These are phyloP conservation scores for Phalaenopsis equestris DNA, from an alignment of 106 monocot species.

Conservation along the genomic window DNA sequence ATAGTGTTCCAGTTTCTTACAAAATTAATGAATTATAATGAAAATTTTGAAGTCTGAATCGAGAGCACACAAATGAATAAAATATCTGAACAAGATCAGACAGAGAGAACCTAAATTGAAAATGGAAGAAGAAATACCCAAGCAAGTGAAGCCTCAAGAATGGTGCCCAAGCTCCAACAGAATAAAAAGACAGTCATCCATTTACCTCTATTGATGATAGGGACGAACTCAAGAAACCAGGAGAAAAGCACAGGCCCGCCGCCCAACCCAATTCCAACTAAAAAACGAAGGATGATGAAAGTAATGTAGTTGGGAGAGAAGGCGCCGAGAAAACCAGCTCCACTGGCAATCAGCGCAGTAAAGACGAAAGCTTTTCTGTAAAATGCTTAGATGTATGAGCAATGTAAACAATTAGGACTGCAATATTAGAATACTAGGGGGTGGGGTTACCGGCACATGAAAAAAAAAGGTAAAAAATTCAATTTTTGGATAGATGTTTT, in stretches of 20 bases:
- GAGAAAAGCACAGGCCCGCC: conserved; percentile 68
- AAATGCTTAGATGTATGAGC: background rate
- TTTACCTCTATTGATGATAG: conserved; percentile 52
- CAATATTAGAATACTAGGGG: too few species aligned
- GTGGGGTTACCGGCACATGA: too few species aligned
- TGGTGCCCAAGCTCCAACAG: conserved; percentile 56
- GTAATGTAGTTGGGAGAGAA: conserved; percentile 46
- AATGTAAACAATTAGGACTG: background rate
- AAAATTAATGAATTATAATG: background rate
- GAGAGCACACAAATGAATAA: background rate
- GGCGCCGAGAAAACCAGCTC: conserved; percentile 46
- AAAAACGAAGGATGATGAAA: conserved; percentile 39
- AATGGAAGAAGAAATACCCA: conserved; percentile 34
- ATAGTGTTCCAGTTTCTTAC: too few species aligned
- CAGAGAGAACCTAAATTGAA: background rate
- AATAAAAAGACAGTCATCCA: conserved; percentile 65
- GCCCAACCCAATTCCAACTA: conserved; percentile 66
- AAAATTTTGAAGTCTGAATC: background rate
- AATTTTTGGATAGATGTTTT: too few species aligned
- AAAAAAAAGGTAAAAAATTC: too few species aligned
- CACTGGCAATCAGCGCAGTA: conserved; percentile 45
- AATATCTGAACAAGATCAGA: background rate
- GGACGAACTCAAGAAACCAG: conserved; percentile 86
- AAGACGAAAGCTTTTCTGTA: conserved; percentile 59
- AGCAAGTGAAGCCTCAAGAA: conserved; percentile 55